Conservation (phyloP, 306 rosid species). For the Albizia julibrissin region DNA sequence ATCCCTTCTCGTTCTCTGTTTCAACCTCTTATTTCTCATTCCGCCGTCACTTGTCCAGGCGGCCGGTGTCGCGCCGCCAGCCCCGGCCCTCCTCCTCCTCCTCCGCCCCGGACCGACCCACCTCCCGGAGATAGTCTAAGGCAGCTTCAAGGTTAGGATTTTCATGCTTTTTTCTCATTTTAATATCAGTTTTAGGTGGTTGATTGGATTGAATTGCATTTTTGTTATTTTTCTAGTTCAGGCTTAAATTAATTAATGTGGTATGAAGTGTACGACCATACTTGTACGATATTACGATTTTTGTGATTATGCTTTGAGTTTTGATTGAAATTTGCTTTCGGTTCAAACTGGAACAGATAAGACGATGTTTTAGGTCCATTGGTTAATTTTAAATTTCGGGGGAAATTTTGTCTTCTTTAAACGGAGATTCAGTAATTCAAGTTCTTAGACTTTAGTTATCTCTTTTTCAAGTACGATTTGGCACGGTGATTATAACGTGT, state of each 20-base stretch:
- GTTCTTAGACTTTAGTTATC: not conserved
- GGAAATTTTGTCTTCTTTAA: too few relatives aligned
- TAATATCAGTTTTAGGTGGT: not conserved
- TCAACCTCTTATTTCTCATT: slow-evolving; percentile 30
- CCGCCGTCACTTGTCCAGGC: slow-evolving; percentile 17
- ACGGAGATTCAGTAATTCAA: not conserved
- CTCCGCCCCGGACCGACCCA: slow-evolving; percentile 41
- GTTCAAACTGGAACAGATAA: slow-evolving; percentile 6
- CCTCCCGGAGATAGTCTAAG: slow-evolving; percentile 34
- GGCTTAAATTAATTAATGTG: not conserved
- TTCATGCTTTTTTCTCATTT: not conserved
- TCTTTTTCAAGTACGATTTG: not conserved
- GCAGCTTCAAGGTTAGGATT: slow-evolving; percentile 34
- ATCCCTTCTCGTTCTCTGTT: slow-evolving; percentile 35
- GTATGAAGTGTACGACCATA: not conserved
- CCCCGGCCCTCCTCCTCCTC: slow-evolving; percentile 62
- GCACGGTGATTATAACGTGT: not conserved
- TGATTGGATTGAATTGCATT: not conserved
- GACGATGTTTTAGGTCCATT: slow-evolving; percentile 11
- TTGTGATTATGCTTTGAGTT: not conserved
- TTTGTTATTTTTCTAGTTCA: not conserved
- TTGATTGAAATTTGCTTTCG: not conserved
- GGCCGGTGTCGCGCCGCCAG: slow-evolving; percentile 49
- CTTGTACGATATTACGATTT: not conserved
- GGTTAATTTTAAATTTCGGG: not conserved